Conservation (phyloP, 176 grass and related monocot species). For the Oryza punctata region DNA sequence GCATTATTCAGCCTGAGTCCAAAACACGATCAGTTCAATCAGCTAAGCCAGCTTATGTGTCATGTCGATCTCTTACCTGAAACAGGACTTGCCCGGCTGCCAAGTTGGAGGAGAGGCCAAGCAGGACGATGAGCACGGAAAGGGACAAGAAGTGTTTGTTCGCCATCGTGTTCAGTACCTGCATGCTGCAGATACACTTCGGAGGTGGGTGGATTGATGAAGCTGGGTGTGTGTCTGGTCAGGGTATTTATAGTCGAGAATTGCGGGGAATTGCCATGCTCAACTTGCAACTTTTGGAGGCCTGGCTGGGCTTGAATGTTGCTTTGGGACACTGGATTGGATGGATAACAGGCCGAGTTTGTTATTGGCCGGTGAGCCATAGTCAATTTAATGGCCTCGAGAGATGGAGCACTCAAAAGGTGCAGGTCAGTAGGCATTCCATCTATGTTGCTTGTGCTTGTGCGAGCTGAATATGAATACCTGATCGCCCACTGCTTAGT, state of each 20-base stretch:
- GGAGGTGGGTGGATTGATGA: constrained; percentile 25
- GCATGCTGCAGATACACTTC: neutral
- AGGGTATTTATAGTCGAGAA: constrained; percentile 44
- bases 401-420: neutral
- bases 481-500: too few species aligned
- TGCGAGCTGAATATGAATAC: too few species aligned
- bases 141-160: neutral
- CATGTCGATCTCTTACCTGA: constrained; percentile 45
- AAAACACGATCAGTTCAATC: neutral
- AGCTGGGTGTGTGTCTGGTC: neutral
- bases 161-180: constrained; percentile 24
- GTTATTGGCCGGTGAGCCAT: constrained; percentile 47
- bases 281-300: constrained; percentile 9
- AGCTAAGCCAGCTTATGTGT: neutral
- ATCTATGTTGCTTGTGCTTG: too few species aligned
- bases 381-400: constrained; percentile 12
- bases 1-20: neutral
- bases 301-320: constrained; percentile 10
- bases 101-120: constrained; percentile 36
- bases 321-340: constrained; percentile 17
- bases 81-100: constrained; percentile 39
- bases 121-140: constrained; percentile 29
- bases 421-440: too few species aligned
- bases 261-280: neutral
- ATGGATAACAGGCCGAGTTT: constrained; percentile 21